Conservation (phyloP, 2,329 filamentous ascomycete genomes). For the Pseudocercospora ulei region DNA sequence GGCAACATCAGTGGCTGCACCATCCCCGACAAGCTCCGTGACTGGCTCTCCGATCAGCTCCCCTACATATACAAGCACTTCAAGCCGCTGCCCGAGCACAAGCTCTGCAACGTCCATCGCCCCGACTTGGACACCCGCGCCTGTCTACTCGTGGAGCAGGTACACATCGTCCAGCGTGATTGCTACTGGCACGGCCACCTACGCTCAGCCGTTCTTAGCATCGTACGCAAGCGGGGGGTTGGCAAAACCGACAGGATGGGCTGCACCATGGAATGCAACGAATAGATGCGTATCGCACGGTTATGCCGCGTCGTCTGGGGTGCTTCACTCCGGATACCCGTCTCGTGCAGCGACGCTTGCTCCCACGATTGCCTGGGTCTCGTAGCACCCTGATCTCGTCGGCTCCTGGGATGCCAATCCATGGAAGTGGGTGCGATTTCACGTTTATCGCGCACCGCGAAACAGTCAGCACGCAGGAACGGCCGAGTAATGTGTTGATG, state of each 20-base stretch:
- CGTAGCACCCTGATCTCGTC: neutral
- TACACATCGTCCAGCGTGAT: neutral
- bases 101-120: neutral
- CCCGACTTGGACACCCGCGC: neutral
- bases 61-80: conserved; percentile 4
- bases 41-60: conserved; percentile 9
- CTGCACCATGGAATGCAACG: conserved; percentile 9
- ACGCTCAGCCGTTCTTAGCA: neutral
- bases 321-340: conserved; percentile 3
- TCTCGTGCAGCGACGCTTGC: neutral
- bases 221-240: conserved; percentile 1
- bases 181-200: neutral
- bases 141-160: neutral
- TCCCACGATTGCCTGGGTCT: conserved; percentile 2
- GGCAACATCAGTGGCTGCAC: neutral
- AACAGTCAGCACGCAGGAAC: neutral
- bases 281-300: conserved; percentile 6
- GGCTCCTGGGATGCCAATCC: neutral
- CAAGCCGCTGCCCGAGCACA: conserved; percentile 4
- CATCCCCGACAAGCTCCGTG: conserved; percentile 6
- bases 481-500: too few species aligned
- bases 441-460: too few species aligned
- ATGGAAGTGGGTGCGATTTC: too few species aligned
- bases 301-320: conserved; percentile 10
- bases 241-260: conserved; percentile 11